phyloP scores from a whole-genome alignment of 2,329 filamentous ascomycete species.

The Neonectria coccinea region DNA sequence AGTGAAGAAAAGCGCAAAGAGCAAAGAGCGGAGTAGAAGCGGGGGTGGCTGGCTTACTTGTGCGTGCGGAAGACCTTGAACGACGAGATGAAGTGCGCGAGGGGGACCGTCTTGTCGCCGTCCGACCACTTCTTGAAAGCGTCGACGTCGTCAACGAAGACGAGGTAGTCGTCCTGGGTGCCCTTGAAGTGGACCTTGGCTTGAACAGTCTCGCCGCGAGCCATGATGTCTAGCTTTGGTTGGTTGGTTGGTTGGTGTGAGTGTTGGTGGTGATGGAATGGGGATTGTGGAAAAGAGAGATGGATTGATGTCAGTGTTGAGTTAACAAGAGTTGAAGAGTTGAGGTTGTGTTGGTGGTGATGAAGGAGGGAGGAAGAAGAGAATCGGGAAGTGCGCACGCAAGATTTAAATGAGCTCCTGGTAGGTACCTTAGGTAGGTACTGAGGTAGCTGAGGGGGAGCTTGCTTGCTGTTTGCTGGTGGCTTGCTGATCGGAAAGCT shows the following conservation, averaged over 20 bases:
- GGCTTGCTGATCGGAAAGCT: constrained; percentile 37
- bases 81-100: constrained; percentile 85
- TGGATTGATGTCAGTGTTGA: neutral
- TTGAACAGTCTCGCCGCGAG: constrained; percentile 76
- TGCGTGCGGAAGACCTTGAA: constrained; percentile 93
- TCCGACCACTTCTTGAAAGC: constrained; percentile 82
- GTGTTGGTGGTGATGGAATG: neutral
- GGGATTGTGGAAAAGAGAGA: neutral
- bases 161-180: constrained; percentile 67
- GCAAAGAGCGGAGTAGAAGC: constrained; percentile 11
- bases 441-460: constrained; percentile 28
- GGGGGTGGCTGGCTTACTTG: constrained; percentile 74
- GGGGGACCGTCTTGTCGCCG: constrained; percentile 78
- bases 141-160: constrained; percentile 70
- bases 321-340: neutral
- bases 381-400: constrained; percentile 23
- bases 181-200: constrained; percentile 91
- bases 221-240: constrained; percentile 60
- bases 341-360: constrained; percentile 29
- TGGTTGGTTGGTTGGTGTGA: constrained; percentile 26
- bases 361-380: constrained; percentile 31
- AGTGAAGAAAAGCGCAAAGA: neutral
- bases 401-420: constrained; percentile 43
- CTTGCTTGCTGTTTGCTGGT: constrained; percentile 20
- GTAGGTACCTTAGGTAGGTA: constrained; percentile 10